phyloP scores from a whole-genome alignment of 257 asterid species.

The Linderniella brevidens region DNA sequence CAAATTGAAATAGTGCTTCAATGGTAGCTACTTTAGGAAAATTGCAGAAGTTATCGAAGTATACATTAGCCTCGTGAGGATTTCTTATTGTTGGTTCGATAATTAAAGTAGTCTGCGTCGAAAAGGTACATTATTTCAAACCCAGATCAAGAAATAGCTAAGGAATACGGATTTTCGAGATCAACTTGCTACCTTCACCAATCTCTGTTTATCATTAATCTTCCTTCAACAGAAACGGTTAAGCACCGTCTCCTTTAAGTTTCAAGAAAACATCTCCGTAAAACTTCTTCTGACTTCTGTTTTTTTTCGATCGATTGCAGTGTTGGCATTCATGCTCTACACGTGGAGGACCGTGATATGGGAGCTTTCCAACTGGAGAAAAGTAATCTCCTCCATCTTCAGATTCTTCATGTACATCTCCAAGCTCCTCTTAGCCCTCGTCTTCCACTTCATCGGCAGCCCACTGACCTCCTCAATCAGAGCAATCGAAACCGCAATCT shows the following conservation, averaged over 20 bases:
- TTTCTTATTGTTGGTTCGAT: too few species aligned
- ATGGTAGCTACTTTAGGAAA: too few species aligned
- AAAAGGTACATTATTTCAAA: too few species aligned
- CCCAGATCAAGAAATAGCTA: too few species aligned
- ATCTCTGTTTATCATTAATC: too few species aligned
- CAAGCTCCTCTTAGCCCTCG: slow-evolving; percentile 31
- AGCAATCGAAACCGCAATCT: slow-evolving; percentile 34
- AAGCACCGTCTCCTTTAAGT: not conserved
- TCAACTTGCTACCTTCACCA: too few species aligned
- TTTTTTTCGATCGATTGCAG: slow-evolving; percentile 23
- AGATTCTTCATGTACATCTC: slow-evolving; percentile 28
- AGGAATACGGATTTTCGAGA: too few species aligned
- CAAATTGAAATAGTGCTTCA: too few species aligned
- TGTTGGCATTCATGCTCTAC: slow-evolving; percentile 41
- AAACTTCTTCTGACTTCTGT: not conserved
- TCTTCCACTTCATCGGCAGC: slow-evolving; percentile 47
- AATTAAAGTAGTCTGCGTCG: too few species aligned
- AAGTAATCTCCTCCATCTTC: slow-evolving; percentile 15
- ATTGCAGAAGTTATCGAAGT: too few species aligned
- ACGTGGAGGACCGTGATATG: slow-evolving; percentile 81
- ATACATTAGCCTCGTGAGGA: too few species aligned
- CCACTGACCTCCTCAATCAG: slow-evolving; percentile 44
- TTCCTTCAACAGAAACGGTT: not conserved
- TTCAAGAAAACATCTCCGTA: not conserved
- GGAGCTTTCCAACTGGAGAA: slow-evolving; percentile 79